Percentiles rank a stretch among this genome's conserved stretches.
Evolutionary conservation across 2,329 filamentous ascomycete species (phyloP).

Genomic region (Penicillium capsulatum): DNA sequence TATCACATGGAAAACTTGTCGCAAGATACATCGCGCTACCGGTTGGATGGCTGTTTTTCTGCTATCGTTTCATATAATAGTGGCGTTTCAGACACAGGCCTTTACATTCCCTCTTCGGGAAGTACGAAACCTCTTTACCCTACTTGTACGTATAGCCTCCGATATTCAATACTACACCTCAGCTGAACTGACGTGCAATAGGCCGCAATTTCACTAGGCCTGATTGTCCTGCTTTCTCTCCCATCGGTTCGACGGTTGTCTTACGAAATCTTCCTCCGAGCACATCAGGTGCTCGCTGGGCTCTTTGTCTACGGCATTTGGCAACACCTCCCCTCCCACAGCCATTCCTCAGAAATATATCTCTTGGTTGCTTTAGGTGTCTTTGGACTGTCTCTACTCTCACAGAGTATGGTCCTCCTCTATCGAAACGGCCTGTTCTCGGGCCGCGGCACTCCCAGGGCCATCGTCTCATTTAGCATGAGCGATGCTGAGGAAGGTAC

Average conservation of each 20-base stretch:
- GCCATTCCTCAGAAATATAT: conserved; percentile 1
- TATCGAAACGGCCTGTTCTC: conserved; percentile 1
- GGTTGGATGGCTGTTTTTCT: conserved; percentile 8
- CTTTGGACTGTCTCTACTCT: conserved; percentile 5
- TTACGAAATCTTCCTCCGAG: conserved; percentile 19
- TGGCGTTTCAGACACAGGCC: conserved; percentile 1
- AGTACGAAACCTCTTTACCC: conserved; percentile 4
- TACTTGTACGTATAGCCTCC: conserved; percentile 6
- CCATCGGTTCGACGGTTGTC: conserved; percentile 17
- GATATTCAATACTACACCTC: conserved; percentile 2
- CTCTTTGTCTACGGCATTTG: not conserved
- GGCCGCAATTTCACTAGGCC: conserved; percentile 3
- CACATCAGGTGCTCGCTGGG: conserved; percentile 1
- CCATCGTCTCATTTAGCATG: conserved; percentile 17
- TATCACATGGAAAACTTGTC: conserved; percentile 7
- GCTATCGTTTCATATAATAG: conserved; percentile 7
- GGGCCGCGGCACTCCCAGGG: conserved; percentile 14
- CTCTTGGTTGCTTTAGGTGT: conserved; percentile 1
- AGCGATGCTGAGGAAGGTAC: conserved; percentile 12
- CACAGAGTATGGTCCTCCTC: conserved; percentile 7
- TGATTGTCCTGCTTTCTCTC: conserved; percentile 13
- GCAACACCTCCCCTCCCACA: conserved; percentile 1
- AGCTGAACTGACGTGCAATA: conserved; percentile 3
- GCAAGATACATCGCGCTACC: conserved; percentile 7
- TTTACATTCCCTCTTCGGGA: conserved; percentile 6